Conservation (phyloP, 345 rosid genomes). For the Brassica juncea region DNA sequence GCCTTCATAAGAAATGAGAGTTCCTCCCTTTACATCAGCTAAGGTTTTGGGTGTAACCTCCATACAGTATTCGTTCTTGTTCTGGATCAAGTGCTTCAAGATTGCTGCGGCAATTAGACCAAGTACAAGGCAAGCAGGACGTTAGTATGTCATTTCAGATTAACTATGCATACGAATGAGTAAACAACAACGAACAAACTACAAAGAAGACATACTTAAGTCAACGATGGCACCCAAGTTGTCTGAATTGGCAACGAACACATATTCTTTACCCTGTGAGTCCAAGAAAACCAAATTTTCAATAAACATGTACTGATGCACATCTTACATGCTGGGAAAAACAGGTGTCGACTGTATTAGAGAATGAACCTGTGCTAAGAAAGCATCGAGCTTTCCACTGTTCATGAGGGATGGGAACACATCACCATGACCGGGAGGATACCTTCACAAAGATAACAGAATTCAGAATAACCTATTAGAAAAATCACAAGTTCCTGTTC, state of each 20-base stretch:
- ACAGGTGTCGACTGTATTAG: neutral
- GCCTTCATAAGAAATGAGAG: conserved; percentile 95
- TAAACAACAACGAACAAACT: conserved; percentile 17
- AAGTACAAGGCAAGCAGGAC: conserved; percentile 40
- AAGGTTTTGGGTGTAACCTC: conserved; percentile 98
- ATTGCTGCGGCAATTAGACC: conserved; percentile 60
- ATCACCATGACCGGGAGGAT: conserved; percentile 99
- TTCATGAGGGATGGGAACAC: conserved; percentile 83
- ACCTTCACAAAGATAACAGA: conserved; percentile 55
- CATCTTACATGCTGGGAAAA: neutral
- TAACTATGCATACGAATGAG: neutral
- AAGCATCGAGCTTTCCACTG: conserved; percentile 89
- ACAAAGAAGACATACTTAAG: conserved; percentile 65
- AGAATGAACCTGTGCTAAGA: conserved; percentile 66
- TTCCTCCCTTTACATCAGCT: conserved; percentile 98
- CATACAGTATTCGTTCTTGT: conserved; percentile 86
- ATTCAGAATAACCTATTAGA: neutral
- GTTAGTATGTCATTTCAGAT: conserved; percentile 9
- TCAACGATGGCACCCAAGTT: conserved; percentile 94
- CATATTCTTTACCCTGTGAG: conserved; percentile 89
- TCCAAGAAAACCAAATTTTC: conserved; percentile 1
- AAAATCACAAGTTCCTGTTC: neutral
- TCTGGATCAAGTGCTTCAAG: conserved; percentile 74
- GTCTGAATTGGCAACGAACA: conserved; percentile 90
- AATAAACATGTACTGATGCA: neutral